Evolutionary conservation across 1,284 basidiomycete species (phyloP).

Genomic region (Boletus hoseneyae): DNA sequence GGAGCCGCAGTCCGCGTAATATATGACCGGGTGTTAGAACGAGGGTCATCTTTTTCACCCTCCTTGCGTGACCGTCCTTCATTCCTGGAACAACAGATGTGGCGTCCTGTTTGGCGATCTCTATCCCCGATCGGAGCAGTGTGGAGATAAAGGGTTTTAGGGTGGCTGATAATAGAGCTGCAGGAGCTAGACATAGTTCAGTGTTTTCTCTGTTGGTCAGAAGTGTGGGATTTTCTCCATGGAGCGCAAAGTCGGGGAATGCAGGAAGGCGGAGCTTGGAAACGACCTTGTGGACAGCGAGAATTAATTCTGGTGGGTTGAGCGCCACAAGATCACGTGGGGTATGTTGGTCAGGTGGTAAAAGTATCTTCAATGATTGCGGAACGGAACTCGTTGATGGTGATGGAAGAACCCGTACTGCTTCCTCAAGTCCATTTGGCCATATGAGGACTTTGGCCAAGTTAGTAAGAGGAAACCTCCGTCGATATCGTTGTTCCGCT

Average conservation of each 20-base stretch:
- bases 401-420: constrained; percentile 6
- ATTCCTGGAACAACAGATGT: constrained; percentile 14
- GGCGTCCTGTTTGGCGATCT: constrained; percentile 30
- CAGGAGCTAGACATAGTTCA: constrained; percentile 26
- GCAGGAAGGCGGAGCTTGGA: constrained; percentile 22
- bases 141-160: constrained; percentile 31
- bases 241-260: constrained; percentile 17
- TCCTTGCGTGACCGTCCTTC: constrained; percentile 23
- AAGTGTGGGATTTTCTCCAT: constrained; percentile 7
- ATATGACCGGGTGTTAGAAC: constrained; percentile 39
- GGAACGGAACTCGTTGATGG: constrained; percentile 1
- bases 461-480: constrained; percentile 21
- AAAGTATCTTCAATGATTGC: constrained; percentile 9
- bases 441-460: constrained; percentile 19
- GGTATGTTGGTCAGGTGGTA: constrained; percentile 13
- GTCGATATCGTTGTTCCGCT: constrained; percentile 22
- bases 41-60: constrained; percentile 28
- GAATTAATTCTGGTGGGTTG: constrained; percentile 26
- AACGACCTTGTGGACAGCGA: constrained; percentile 26
- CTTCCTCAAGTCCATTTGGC: constrained; percentile 18
- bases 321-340: constrained; percentile 24
- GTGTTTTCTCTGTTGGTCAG: constrained; percentile 9
- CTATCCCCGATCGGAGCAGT: constrained; percentile 26
- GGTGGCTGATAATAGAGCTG: constrained; percentile 28
- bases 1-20: constrained; percentile 32